Evolutionary conservation across 345 rosid genomes (phyloP), one percentile per base, ranked within the genome.

Genomic region (Rhodamnia argentea): DNA sequence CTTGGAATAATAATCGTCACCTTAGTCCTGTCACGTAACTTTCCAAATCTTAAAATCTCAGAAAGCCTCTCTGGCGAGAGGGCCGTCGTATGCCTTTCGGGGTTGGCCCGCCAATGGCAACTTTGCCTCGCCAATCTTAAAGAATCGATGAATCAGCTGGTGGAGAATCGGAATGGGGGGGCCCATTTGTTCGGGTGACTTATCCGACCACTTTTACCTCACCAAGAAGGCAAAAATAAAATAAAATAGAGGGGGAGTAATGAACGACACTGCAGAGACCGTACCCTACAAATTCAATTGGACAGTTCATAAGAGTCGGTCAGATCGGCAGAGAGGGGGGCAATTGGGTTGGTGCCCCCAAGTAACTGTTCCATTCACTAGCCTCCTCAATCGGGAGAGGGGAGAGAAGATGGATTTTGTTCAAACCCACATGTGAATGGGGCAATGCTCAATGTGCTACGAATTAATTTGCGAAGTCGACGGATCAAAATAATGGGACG

Each of bases 11-110:
- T 7, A 29, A 15, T 15, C 42, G 75, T 62, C 75, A 15, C 7
- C 75, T 0, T 62, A 1, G 42, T 29, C 42, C 1, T 7, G 4
- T 29, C 42, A 0, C 32, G 1, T 16, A 0, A 32, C 18, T 64
- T 15, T 8, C 10, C 47, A 10, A 18, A 37, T 70, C 47, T 18
- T 9, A 9, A 37, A 9, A 37, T 37, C 47, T 37, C 47, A 53
- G 22, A 18, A 12, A 24, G 27, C 78, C 78, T 70, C 78, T 70
- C 44, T 2, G 44, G 44, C 44, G 78, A 9, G 47, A 40, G 26
- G 78, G 18, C 26, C 6, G 24, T 13, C 78, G 78, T 70, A 32
- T 13, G 7, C 78, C 76, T 10, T 2, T 8, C 78, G 47, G 78
- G 47, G 3, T 70, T 8, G 78, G 26, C 78, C 78, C 78, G 20